Conservation (phyloP, 2,329 filamentous ascomycete species). For the Hypoxylon sp. region DNA sequence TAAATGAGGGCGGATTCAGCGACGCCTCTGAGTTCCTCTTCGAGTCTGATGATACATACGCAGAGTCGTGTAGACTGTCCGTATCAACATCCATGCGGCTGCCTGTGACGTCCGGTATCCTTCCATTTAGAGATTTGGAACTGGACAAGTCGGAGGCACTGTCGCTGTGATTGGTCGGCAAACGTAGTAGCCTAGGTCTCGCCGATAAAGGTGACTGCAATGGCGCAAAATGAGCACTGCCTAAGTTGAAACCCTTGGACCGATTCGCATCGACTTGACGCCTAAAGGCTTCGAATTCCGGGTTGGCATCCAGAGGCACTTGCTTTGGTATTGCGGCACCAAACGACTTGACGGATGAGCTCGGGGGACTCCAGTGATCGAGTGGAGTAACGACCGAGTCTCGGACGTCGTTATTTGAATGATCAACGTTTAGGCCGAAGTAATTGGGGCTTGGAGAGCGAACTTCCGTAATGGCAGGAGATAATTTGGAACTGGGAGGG, state of each 20-base stretch:
- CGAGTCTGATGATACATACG: slow-evolving; percentile 68
- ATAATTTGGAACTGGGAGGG: slow-evolving; percentile 63
- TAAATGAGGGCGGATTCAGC: slow-evolving; percentile 58
- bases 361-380: slow-evolving; percentile 81
- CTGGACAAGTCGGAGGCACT: slow-evolving; percentile 56
- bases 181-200: slow-evolving; percentile 62
- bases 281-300: slow-evolving; percentile 85
- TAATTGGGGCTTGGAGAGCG: slow-evolving; percentile 83
- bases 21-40: slow-evolving; percentile 68
- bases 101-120: slow-evolving; percentile 40
- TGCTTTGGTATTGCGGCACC: slow-evolving; percentile 77
- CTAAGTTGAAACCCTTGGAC: slow-evolving; percentile 64
- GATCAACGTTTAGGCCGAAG: slow-evolving; percentile 81
- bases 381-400: slow-evolving; percentile 75
- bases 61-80: slow-evolving; percentile 66
- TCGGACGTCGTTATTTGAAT: slow-evolving; percentile 69
- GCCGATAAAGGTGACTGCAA: slow-evolving; percentile 49
- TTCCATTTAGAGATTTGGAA: slow-evolving; percentile 45
- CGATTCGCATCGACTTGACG: slow-evolving; percentile 78
- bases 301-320: slow-evolving; percentile 80
- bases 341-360: slow-evolving; percentile 79
- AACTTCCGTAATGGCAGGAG: slow-evolving; percentile 59
- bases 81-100: slow-evolving; percentile 62
- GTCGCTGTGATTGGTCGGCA: slow-evolving; percentile 65
- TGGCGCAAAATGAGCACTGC: slow-evolving; percentile 62